Evolutionary conservation across 2,329 filamentous ascomycete genomes (phyloP), one percentile per base, ranked within the genome.

Genomic region (Huntiella moniliformis): DNA sequence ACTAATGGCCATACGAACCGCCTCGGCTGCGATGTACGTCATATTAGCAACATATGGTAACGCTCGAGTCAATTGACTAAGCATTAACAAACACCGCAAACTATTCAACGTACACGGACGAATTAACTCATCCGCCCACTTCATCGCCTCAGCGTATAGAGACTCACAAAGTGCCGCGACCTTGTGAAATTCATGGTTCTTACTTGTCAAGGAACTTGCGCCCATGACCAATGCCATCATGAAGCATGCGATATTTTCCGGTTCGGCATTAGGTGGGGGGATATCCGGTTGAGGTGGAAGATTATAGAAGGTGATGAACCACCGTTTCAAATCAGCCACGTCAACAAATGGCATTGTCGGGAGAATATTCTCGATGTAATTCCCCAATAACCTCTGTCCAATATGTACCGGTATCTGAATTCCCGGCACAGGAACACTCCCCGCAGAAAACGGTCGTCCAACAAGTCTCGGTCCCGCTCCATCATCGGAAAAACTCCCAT

Each of bases 21-120:
- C 52, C 48, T 54, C 53, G 5, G 53, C 52, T 4, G 41, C 52
- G 38, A 52, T 38, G 22, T 52, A 54, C 52, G 52, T 54, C 17
- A 52, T 44, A 36, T 54, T 54, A 2, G 18, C 44, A 3, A 48
- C 50, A 41, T 52, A 48, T 15, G 53, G 53, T 12, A 54, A 42
- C 16, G 52, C 40, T 13, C 54, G 43, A 10, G 49, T 49, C 10
- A 52, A 18, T 38, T 54, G 53, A 8, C 52, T 50, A 12, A 54
- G 49, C 11, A 54, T 37, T 2, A 39, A 11, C 12, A 54, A 44
- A 40, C 53, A 53, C 8, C 49, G 49, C 28, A 54, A 37, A 8
- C 49, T 38, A 7, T 15, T 39, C 5, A 52, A 45, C 13, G 47
- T 49, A 7, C 48, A 28, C 10, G 39, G 16, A 5, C 42, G 33